Evolutionary conservation across 139 green algal genomes (phyloP), one percentile per base, ranked within the genome.

Genomic region (Picochlorum sp.): DNA sequence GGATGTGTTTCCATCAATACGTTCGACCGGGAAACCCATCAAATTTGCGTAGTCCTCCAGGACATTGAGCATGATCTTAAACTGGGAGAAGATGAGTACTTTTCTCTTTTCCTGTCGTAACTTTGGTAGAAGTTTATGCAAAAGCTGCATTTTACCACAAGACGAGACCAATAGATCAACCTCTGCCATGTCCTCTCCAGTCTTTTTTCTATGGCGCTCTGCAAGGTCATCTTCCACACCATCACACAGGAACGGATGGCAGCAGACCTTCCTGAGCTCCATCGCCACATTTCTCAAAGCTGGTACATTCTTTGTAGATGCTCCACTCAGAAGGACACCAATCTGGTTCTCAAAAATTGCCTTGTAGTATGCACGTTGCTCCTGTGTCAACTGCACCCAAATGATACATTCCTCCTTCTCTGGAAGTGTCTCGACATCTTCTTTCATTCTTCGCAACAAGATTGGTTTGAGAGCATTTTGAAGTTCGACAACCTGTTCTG

Each of bases 201-300:
- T 54, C n/a, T 21, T 54, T 14, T 54, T 54, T 20, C n/a, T 54
- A 54, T 54, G n/a, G 60, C 54, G 44, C 6, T 38, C 51, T 50
- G 50, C 37, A 30, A 94, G 80, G 74, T 96, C 81, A 6, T 92
- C 78, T 74, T 95, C 88, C 57, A 96, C 66, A 0, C 85, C 85
- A 24, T 92, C 73, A 74, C 86, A 95, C 59, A 97, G 70, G 65
- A 88, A 95, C 74, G 90, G 88, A 72, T 97, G 90, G 78, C 88
- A 94, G 86, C 89, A 97, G 37, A 95, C 77, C 77, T 98, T 97
- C 67, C 92, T 85, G 66, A 98, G 84, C 80, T 97, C 84, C 92
- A 98, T 97, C 16, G 81, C 85, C 45, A 96, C 77, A 75, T 97
- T 97, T 41, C 73, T 61, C 72, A 97, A 72, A 57, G 79, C 69